Evolutionary conservation across 176 grass and related monocot genomes (phyloP), one percentile per base, ranked within the genome.

Genomic region (Eremochloa ophiuroides): DNA sequence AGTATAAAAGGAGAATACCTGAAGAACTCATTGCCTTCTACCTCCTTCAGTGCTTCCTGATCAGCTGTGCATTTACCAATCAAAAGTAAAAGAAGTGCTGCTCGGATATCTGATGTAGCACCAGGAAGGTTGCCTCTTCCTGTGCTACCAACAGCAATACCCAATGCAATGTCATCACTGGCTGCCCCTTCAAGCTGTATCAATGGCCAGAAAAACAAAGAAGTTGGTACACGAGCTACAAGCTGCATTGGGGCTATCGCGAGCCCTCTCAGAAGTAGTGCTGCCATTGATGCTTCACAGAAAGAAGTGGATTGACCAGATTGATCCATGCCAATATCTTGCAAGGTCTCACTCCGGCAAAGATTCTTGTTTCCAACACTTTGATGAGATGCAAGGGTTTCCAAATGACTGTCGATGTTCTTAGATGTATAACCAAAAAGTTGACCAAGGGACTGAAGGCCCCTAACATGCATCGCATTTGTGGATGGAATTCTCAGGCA

Each of bases 31-130:
- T 95, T 99, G 82, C 96, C 96, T 93, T 90, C 96, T 31, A 99
- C 91, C 87, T 99, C 96, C 26, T 80, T 80, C 84, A 99, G 88
- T 75, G 96, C 96, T 65, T 89, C 93, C 61, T 86, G 86, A 75
- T 99, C 93, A 91, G 92, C 90, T 66, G 88, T 99, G 80, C 96
- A 99, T 88, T 99, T 99, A 82, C 96, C 96, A 85, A 99, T 91
- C 76, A 99, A 80, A 81, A 99, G 87, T 76, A 99, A 84, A 25
- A 99, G 91, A 72, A 99, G 87, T 27, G 96, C 88, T 42, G 96
- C 91, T 82, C 96, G 76, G 81, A 99, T 99, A 83, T 99, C 96
- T 88, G 96, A 99, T 74, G 93, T 99, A 66, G 91, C 90, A 74
- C 96, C 96, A 88, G 91, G 96, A 61, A 99, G 86, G 87, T 99